Evolutionary conservation across 495 filamentous ascomycete species (phyloP).

Genomic region (Cercophora newfieldiana): DNA sequence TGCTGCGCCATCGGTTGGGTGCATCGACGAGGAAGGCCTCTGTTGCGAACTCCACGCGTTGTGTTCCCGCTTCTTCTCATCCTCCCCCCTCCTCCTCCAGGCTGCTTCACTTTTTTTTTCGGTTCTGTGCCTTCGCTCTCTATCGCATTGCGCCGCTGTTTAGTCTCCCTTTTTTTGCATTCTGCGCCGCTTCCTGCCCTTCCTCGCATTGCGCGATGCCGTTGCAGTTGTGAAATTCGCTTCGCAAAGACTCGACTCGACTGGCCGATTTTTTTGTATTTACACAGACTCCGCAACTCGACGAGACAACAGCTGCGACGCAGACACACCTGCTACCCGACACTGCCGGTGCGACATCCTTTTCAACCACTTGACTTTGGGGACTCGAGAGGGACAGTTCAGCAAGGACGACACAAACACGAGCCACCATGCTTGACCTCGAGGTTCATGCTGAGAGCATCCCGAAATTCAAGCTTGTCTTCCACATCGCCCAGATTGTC

Average conservation of each 20-base stretch:
- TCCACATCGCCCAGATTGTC: constrained; percentile 63
- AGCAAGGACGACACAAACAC: background rate
- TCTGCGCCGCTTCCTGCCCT: background rate
- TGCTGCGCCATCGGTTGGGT: constrained; percentile 9
- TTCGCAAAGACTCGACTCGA: background rate
- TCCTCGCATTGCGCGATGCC: background rate
- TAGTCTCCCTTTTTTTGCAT: background rate
- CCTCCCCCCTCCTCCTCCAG: background rate
- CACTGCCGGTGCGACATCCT: background rate
- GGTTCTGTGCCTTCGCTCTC: background rate
- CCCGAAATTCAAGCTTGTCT: constrained; percentile 56
- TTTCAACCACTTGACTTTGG: too few species aligned
- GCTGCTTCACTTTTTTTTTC: background rate
- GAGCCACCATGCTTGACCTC: constrained; percentile 36
- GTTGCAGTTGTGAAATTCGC: background rate
- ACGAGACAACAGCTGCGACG: background rate
- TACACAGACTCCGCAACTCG: background rate
- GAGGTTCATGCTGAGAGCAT: constrained; percentile 53
- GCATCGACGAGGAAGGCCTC: constrained; percentile 13
- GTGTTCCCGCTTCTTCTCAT: background rate
- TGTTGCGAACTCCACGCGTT: constrained; percentile 19
- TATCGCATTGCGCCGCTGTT: background rate
- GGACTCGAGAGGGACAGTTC: background rate
- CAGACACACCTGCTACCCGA: background rate
- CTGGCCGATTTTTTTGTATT: background rate